Evolutionary conservation across 2,329 filamentous ascomycete species (phyloP), one percentile per base, ranked within the genome.

Genomic region (Colletotrichum melonis): DNA sequence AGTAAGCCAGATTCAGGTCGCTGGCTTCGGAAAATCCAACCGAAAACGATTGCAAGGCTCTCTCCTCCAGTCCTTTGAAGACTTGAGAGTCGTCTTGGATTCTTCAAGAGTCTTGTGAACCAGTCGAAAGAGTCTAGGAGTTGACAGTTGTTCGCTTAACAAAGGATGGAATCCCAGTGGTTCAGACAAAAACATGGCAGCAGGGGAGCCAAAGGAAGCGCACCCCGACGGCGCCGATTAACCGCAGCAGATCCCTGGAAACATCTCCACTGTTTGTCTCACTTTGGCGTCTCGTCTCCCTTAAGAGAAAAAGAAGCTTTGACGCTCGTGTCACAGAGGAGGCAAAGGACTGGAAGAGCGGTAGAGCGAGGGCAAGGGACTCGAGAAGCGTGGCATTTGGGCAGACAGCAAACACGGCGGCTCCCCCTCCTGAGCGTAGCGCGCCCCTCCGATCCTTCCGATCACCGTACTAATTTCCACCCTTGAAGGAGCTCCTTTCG

Each of bases 381-480:
- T 30, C 16, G 26, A 49, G 19, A 22, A 22, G 46, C 30, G 52
- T 54, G 24, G 28, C 22, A 8, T 49, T 49, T n/a, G 42, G 8
- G 16, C 19, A 7, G 42, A 49, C 42, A 49, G 42, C 42, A 49
- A 49, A 49, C 42, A 49, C 42, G 42, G 42, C 19, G 16, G 42
- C 26, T 42, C 42, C 49, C 57, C 52, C 49, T 32, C n/a, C 55
- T 24, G 28, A 63, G 62, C 22, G 24, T 63, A 55, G 62, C 62
- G 46, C 60, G 52, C 67, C 60, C 69, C 58, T 63, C 63, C 46
- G 54, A 69, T 69, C 59, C 58, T 59, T 64, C 54, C 65, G 58
- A 64, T 72, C 30, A 59, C 59, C 66, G 54, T 49, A 54, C 58
- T 58, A 72, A 72, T 72, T 69, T 72, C 69, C 65, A 72, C 69